A percentile compares a stretch with the other conserved stretches of the same genome.
Evolutionary conservation across 192 early-diverging fungal genomes (phyloP).

Genomic region (Obelidium mucronatum): DNA sequence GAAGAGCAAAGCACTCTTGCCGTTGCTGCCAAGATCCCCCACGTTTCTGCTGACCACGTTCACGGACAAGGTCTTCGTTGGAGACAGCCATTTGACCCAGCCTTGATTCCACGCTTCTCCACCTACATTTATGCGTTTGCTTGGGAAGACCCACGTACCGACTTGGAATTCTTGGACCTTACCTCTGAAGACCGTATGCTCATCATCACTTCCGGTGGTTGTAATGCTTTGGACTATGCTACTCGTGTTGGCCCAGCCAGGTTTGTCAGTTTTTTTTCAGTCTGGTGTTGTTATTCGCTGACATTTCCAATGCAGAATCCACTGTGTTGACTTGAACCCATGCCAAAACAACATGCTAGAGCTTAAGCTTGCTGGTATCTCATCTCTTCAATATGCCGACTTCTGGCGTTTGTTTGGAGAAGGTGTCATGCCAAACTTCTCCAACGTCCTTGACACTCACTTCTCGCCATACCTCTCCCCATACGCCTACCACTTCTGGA

Average conservation of each 20-base stretch:
- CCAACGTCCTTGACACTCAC: slow-evolving; percentile 63
- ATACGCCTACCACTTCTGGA: slow-evolving; percentile 83
- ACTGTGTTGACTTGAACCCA: slow-evolving; percentile 90
- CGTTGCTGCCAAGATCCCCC: slow-evolving; percentile 22
- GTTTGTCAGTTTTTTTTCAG: slow-evolving; percentile 27
- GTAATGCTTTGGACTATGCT: slow-evolving; percentile 83
- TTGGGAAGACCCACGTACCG: slow-evolving; percentile 84
- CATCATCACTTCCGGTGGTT: slow-evolving; percentile 84
- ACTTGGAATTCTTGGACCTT: slow-evolving; percentile 74
- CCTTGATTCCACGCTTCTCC: slow-evolving; percentile 69
- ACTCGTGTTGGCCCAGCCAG: slow-evolving; percentile 67
- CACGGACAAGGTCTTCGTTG: slow-evolving; percentile 59
- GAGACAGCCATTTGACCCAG: slow-evolving; percentile 56
- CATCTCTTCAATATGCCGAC: slow-evolving; percentile 63
- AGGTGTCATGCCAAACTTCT: slow-evolving; percentile 70
- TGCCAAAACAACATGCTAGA: slow-evolving; percentile 92
- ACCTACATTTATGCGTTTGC: slow-evolving; percentile 90
- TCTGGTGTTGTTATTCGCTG: background rate
- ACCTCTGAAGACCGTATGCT: slow-evolving; percentile 73
- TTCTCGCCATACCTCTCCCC: slow-evolving; percentile 76
- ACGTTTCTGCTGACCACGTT: slow-evolving; percentile 49
- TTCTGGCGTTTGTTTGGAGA: slow-evolving; percentile 85
- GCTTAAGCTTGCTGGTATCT: slow-evolving; percentile 79
- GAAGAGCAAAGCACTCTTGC: slow-evolving; percentile 21
- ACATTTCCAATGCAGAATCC: slow-evolving; percentile 53